These are phyloP conservation scores for Trichosanthes cucumerina DNA, from an alignment of 306 rosid genomes.

Conservation along the genomic window DNA sequence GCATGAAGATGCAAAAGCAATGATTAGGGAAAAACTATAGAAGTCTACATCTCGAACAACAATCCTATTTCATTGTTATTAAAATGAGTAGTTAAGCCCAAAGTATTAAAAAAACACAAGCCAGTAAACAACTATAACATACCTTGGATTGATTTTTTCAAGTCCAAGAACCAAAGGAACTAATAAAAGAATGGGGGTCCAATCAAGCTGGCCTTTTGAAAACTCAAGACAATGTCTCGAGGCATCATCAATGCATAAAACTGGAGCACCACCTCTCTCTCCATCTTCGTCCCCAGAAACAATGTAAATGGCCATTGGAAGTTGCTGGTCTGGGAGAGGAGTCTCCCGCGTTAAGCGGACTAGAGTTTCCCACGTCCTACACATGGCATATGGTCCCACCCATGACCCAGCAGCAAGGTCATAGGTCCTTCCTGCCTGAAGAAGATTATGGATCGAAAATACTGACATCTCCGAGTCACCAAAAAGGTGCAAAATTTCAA, in stretches of 20 bases:
- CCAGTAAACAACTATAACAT: conserved; percentile 15
- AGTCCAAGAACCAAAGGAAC: conserved; percentile 99
- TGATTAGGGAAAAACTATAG: not conserved
- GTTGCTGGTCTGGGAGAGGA: conserved; percentile 39
- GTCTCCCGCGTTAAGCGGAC: conserved; percentile 39
- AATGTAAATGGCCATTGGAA: conserved; percentile 86
- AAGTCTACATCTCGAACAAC: not conserved
- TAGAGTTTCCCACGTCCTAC: conserved; percentile 90
- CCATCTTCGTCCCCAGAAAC: conserved; percentile 99
- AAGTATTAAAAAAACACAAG: not conserved
- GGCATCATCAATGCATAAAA: conserved; percentile 81
- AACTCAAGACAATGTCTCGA: conserved; percentile 58
- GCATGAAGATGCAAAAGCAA: not conserved
- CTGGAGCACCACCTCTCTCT: conserved; percentile 98
- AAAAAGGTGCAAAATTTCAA: conserved; percentile 56
- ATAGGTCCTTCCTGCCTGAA: conserved; percentile 76
- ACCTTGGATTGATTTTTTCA: conserved; percentile 90
- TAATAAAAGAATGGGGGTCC: conserved; percentile 87
- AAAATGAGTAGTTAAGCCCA: not conserved
- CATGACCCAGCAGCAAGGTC: conserved; percentile 90
- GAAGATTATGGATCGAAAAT: conserved; percentile 87
- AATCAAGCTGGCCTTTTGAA: conserved; percentile 36
- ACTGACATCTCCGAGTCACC: conserved; percentile 67
- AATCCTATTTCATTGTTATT: not conserved
- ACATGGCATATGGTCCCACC: conserved; percentile 99